Conservation (phyloP, 1,139 yeast species). For the Pichia sp. region DNA sequence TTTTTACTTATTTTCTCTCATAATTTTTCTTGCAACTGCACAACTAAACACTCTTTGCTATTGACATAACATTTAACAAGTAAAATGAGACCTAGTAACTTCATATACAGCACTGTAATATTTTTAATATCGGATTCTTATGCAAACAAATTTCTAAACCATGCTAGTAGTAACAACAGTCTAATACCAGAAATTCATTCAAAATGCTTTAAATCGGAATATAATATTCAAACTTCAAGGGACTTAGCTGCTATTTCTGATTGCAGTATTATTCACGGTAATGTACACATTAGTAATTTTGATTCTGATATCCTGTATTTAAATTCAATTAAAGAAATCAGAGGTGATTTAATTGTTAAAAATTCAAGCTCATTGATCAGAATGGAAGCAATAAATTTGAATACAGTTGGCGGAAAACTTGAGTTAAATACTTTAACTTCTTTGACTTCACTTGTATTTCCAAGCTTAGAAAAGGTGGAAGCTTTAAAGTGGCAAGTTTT, state of each 20-base stretch:
- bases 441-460: conserved; percentile 49
- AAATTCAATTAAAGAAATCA: conserved; percentile 41
- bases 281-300: conserved; percentile 41
- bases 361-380: conserved; percentile 51
- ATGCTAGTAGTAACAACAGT: neutral
- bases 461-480: conserved; percentile 43
- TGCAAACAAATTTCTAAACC: conserved; percentile 5
- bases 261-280: conserved; percentile 48
- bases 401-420: conserved; percentile 43
- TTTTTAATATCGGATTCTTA: conserved; percentile 2
- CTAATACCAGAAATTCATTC: conserved; percentile 14
- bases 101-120: neutral
- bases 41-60: conserved; percentile 5
- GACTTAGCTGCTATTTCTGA: conserved; percentile 40
- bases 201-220: conserved; percentile 32
- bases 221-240: conserved; percentile 33
- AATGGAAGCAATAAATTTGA: conserved; percentile 47
- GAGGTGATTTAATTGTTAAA: conserved; percentile 51
- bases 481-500: conserved; percentile 59
- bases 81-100: conserved; percentile 5
- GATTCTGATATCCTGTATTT: conserved; percentile 47
- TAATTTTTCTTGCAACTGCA: too few species aligned
- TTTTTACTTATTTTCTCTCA: neutral
- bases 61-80: too few species aligned
- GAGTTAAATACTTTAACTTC: conserved; percentile 54